A percentile compares a stretch with the other conserved stretches of the same genome.
These are phyloP conservation scores for Nissolia schottii DNA, from an alignment of 306 rosid genomes.

Conservation along the genomic window DNA sequence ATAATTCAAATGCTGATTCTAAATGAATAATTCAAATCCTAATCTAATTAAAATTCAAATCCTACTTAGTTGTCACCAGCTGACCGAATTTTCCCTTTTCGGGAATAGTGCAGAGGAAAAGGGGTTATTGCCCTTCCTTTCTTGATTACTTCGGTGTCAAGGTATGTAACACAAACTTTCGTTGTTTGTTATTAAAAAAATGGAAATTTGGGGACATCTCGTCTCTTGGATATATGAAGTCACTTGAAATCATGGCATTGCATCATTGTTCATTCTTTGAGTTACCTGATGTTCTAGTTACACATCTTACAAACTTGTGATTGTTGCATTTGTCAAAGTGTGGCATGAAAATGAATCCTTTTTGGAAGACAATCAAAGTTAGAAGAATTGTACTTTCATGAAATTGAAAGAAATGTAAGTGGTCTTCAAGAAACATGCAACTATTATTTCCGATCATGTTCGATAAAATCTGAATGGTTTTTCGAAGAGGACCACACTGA, in stretches of 20 bases:
- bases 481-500: too few relatives aligned
- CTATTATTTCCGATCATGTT: too few relatives aligned
- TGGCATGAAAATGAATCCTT: neutral
- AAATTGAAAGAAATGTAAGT: too few relatives aligned
- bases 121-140: too few relatives aligned
- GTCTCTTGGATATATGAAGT: neutral
- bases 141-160: too few relatives aligned
- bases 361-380: neutral
- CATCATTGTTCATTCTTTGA: neutral
- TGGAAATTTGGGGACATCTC: slow-evolving; percentile 4
- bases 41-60: too few relatives aligned
- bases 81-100: too few relatives aligned
- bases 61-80: too few relatives aligned
- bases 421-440: too few relatives aligned
- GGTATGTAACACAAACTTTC: neutral
- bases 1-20: too few relatives aligned
- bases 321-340: neutral
- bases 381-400: slow-evolving; percentile 24
- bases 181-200: fast-evolving
- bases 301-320: neutral
- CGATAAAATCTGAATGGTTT: neutral
- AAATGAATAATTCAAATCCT: too few relatives aligned
- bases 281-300: neutral
- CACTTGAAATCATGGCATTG: slow-evolving; percentile 3
- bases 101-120: too few relatives aligned